Evolutionary conservation across 352 stramenopile species (phyloP).

Genomic region (Globisporangium iwayamae): DNA sequence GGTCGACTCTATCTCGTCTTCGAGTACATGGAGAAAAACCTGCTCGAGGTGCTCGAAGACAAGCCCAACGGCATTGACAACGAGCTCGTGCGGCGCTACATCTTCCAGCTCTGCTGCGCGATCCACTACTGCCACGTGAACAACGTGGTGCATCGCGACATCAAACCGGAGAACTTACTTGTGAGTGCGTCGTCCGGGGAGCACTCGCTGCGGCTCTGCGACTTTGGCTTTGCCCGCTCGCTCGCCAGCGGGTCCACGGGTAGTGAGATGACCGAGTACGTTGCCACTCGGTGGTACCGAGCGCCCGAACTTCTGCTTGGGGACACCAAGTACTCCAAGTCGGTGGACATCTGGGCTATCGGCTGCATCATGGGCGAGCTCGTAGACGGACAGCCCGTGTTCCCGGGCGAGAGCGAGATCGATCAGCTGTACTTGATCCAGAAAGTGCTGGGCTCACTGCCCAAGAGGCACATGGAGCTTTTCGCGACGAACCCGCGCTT

Average conservation of each 20-base stretch:
- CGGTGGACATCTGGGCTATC: slow-evolving; percentile 95
- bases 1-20: slow-evolving; percentile 96
- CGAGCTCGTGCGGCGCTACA: slow-evolving; percentile 96
- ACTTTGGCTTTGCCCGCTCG: slow-evolving; percentile 96
- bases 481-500: slow-evolving; percentile 92
- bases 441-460: slow-evolving; percentile 96
- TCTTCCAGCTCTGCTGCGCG: slow-evolving; percentile 97
- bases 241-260: slow-evolving; percentile 60
- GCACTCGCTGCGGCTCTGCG: slow-evolving; percentile 97
- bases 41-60: slow-evolving; percentile 94
- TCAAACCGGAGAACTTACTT: slow-evolving; percentile 99
- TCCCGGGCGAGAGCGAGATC: slow-evolving; percentile 98
- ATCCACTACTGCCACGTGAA: slow-evolving; percentile 97
- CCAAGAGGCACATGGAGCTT: slow-evolving; percentile 89
- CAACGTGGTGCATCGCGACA: slow-evolving; percentile 98
- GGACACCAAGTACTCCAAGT: slow-evolving; percentile 97
- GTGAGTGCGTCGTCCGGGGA: slow-evolving; percentile 93
- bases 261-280: slow-evolving; percentile 98
- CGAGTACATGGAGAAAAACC: slow-evolving; percentile 97
- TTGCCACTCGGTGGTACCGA: slow-evolving; percentile 98
- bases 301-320: slow-evolving; percentile 99
- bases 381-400: slow-evolving; percentile 95
- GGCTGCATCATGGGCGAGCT: slow-evolving; percentile 98
- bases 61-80: slow-evolving; percentile 83
- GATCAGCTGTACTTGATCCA: slow-evolving; percentile 99